phyloP scores from a whole-genome alignment of 2,329 filamentous ascomycete genomes.

The Fusarium falciforme region DNA sequence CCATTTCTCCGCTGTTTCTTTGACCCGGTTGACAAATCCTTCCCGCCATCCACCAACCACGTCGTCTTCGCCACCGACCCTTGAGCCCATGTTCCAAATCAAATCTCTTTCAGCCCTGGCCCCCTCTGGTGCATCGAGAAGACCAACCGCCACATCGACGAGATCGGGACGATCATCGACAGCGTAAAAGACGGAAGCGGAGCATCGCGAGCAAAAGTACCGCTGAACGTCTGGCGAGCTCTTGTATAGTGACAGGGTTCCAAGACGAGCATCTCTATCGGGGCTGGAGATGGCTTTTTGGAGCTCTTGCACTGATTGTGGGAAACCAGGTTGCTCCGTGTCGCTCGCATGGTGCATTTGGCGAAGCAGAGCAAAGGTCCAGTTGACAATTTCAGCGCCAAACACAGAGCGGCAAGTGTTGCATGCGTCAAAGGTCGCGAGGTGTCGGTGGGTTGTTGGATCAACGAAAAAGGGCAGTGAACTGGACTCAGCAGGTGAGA shows the following conservation, averaged over 20 bases:
- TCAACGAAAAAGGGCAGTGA: conserved; percentile 58
- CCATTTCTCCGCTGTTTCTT: conserved; percentile 35
- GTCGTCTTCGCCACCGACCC: conserved; percentile 20
- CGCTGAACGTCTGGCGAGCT: conserved; percentile 59
- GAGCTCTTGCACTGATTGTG: conserved; percentile 38
- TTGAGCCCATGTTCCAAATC: conserved; percentile 53
- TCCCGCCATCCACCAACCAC: conserved; percentile 32
- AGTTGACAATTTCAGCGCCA: conserved; percentile 57
- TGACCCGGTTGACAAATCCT: conserved; percentile 12
- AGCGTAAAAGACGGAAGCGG: conserved; percentile 59
- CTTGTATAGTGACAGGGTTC: conserved; percentile 56
- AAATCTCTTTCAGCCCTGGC: conserved; percentile 59
- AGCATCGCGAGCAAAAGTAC: conserved; percentile 62
- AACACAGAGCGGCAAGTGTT: conserved; percentile 58
- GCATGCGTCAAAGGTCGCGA: conserved; percentile 57
- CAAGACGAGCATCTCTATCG: conserved; percentile 50
- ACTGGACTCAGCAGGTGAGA: conserved; percentile 23
- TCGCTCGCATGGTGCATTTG: conserved; percentile 50
- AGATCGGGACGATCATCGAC: conserved; percentile 51
- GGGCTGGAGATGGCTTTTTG: conserved; percentile 46
- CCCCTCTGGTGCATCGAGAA: conserved; percentile 57
- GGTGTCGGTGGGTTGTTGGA: conserved; percentile 53
- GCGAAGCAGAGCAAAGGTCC: conserved; percentile 56
- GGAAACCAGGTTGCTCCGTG: conserved; percentile 19
- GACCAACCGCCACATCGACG: conserved; percentile 58